phyloP scores from a whole-genome alignment of 805 yeast species.

The Kuraishia borneana region DNA sequence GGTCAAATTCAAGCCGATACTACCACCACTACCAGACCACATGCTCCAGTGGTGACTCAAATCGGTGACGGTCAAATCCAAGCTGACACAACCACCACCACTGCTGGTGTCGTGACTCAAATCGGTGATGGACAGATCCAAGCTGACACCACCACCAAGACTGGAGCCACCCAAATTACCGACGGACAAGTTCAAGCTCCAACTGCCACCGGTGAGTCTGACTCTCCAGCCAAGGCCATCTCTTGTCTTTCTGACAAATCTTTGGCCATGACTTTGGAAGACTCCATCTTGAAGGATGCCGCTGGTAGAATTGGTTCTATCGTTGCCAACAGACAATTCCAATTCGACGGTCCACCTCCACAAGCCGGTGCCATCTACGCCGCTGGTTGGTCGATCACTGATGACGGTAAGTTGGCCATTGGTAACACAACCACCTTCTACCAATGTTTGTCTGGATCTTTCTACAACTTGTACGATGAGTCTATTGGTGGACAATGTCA shows the following conservation, averaged over 20 bases:
- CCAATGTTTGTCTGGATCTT: slow-evolving; percentile 45
- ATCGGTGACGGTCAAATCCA: slow-evolving; percentile 57
- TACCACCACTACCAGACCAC: slow-evolving; percentile 21
- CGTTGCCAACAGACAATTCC: slow-evolving; percentile 56
- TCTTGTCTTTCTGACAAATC: slow-evolving; percentile 25
- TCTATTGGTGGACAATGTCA: slow-evolving; percentile 32
- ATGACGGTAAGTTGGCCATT: slow-evolving; percentile 35
- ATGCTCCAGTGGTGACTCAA: slow-evolving; percentile 34
- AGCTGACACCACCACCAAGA: slow-evolving; percentile 26
- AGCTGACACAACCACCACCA: slow-evolving; percentile 29
- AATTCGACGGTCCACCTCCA: slow-evolving; percentile 57
- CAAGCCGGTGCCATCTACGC: slow-evolving; percentile 47
- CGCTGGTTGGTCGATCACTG: slow-evolving; percentile 37
- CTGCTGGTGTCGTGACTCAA: slow-evolving; percentile 29
- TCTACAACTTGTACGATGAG: slow-evolving; percentile 47
- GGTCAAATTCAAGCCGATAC: slow-evolving; percentile 25
- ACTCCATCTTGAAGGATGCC: slow-evolving; percentile 31
- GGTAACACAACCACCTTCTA: slow-evolving; percentile 37
- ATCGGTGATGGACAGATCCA: slow-evolving; percentile 46
- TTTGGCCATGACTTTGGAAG: slow-evolving; percentile 30
- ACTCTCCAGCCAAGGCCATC: slow-evolving; percentile 29
- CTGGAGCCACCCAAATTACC: slow-evolving; percentile 23
- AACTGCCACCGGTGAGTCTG: slow-evolving; percentile 22
- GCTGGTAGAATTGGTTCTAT: slow-evolving; percentile 45
- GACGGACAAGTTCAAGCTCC: slow-evolving; percentile 26